phyloP scores from a whole-genome alignment of 371 early-diverging fungal genomes.

The Thermomucor indicae-seudaticae region DNA sequence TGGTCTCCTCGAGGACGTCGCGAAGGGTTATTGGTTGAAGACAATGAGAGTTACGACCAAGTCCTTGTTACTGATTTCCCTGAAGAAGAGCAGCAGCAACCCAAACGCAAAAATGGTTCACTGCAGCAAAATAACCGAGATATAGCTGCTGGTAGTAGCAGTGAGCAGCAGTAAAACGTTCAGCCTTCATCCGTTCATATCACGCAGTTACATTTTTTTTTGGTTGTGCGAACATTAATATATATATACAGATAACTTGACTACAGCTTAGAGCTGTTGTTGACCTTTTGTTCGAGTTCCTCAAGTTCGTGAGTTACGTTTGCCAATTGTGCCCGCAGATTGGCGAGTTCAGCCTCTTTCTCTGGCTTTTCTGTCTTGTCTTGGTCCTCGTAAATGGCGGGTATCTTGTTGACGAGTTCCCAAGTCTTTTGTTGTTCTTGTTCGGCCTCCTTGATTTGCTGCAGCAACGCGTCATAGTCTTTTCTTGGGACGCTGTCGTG shows the following conservation, averaged over 20 bases:
- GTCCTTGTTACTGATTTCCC: constrained; percentile 39
- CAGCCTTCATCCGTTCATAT: too few relatives aligned
- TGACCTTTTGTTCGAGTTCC: neutral
- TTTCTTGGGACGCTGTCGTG: too few relatives aligned
- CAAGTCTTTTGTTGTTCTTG: neutral
- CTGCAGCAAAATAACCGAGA: too few relatives aligned
- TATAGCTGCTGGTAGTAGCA: too few relatives aligned
- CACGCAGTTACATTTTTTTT: too few relatives aligned
- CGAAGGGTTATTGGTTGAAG: constrained; percentile 35
- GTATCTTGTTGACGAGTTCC: neutral
- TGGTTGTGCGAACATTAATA: too few relatives aligned
- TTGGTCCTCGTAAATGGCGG: neutral
- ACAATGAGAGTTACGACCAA: constrained; percentile 36
- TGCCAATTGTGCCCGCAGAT: neutral
- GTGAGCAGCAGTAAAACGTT: too few relatives aligned
- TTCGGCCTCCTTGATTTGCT: neutral
- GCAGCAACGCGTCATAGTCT: neutral
- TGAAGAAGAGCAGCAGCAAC: constrained; percentile 4
- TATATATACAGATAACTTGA: too few relatives aligned
- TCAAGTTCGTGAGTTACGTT: neutral
- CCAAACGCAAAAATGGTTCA: too few relatives aligned
- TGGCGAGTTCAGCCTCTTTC: neutral
- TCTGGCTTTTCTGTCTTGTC: neutral
- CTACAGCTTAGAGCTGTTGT: too few relatives aligned
- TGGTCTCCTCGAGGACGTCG: constrained; percentile 25